phyloP scores from a whole-genome alignment of 768 basidiomycete species.

The Termitomyces sp. region DNA sequence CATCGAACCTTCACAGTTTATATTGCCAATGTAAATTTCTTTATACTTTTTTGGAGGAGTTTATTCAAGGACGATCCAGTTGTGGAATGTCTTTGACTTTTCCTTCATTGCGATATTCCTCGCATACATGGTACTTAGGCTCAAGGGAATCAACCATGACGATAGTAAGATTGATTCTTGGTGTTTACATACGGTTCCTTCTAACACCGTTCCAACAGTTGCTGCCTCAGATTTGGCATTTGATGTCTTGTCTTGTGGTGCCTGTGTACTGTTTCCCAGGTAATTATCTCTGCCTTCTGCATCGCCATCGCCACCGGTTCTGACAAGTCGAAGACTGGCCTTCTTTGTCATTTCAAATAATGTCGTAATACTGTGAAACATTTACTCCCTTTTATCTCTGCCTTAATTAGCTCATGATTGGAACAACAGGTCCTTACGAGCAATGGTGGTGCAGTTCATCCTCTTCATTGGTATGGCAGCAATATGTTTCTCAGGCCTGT shows the following conservation, averaged over 20 bases:
- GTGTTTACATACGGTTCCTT: background rate
- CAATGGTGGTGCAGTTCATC: constrained; percentile 76
- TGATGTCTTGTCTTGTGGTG: constrained; percentile 79
- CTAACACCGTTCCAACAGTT: constrained; percentile 21
- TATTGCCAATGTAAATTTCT: constrained; percentile 64
- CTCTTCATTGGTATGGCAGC: constrained; percentile 76
- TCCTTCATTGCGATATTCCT: constrained; percentile 67
- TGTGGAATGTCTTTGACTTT: constrained; percentile 91
- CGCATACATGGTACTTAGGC: constrained; percentile 58
- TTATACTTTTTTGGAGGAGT: background rate
- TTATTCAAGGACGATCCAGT: constrained; percentile 33
- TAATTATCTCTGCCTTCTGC: constrained; percentile 20
- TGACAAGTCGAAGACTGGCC: constrained; percentile 44
- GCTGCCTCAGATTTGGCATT: constrained; percentile 62
- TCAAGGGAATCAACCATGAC: constrained; percentile 49
- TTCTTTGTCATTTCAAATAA: constrained; percentile 81
- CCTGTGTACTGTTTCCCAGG: constrained; percentile 84
- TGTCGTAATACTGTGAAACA: constrained; percentile 66
- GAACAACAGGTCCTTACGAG: constrained; percentile 59
- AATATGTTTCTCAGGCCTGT: constrained; percentile 76
- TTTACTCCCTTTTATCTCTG: background rate
- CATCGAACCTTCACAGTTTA: constrained; percentile 48
- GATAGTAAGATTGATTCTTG: constrained; percentile 37
- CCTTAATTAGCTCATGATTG: background rate
- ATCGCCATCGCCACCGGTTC: background rate